phyloP scores from a whole-genome alignment of 2,329 filamentous ascomycete species.

The Ophiognomonia clavigignenti-juglandacearum region DNA sequence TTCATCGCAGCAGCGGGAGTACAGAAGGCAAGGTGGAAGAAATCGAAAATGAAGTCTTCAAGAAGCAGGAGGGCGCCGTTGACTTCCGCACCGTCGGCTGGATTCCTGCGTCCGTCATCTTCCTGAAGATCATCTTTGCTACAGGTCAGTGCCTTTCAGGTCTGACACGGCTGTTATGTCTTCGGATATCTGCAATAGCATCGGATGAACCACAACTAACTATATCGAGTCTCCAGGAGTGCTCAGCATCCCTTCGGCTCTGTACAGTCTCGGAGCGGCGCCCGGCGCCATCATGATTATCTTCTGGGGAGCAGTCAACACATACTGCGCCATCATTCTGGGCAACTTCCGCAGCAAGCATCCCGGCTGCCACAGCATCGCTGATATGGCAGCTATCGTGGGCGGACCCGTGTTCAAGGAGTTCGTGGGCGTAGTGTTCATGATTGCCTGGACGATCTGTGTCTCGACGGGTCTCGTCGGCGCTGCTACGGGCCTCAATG shows the following conservation, averaged over 20 bases:
- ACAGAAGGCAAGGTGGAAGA: conserved; percentile 12
- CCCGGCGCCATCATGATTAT: conserved; percentile 22
- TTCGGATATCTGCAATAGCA: neutral
- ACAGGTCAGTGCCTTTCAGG: neutral
- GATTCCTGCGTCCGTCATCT: conserved; percentile 46
- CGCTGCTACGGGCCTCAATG: conserved; percentile 11
- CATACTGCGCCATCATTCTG: conserved; percentile 20
- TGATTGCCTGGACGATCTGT: conserved; percentile 11
- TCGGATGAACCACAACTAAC: no score
- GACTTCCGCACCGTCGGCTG: conserved; percentile 50
- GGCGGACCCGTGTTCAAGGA: conserved; percentile 11
- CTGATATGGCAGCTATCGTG: conserved; percentile 12
- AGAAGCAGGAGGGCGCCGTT: conserved; percentile 39
- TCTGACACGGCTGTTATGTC: neutral
- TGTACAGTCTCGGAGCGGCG: conserved; percentile 22
- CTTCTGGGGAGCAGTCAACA: conserved; percentile 23
- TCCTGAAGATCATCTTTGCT: conserved; percentile 35
- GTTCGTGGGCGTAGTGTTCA: conserved; percentile 10
- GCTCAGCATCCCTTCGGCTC: conserved; percentile 22
- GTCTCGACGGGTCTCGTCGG: conserved; percentile 13
- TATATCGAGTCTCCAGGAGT: no score
- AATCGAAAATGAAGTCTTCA: conserved; percentile 39
- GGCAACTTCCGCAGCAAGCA: conserved; percentile 21
- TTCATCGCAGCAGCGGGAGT: conserved; percentile 7
- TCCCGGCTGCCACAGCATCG: conserved; percentile 19